These are phyloP conservation scores for Ophiocordyceps polyrhachis-furcata DNA, from an alignment of 2,329 filamentous ascomycete species.

Conservation along the genomic window DNA sequence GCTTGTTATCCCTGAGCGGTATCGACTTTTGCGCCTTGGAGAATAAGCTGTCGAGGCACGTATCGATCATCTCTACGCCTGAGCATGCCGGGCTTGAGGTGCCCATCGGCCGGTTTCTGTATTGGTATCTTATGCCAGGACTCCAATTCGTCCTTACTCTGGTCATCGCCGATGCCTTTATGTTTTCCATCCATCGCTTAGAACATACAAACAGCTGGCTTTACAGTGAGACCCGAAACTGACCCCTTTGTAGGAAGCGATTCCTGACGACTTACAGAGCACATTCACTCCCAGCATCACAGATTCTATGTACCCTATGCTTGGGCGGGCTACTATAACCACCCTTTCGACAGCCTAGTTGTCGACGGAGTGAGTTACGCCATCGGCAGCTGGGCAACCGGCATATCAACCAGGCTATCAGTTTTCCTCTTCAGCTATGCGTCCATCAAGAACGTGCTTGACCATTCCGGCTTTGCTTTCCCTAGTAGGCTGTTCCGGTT, in stretches of 20 bases:
- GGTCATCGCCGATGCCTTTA: not conserved
- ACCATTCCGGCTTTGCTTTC: not conserved
- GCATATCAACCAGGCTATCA: not conserved
- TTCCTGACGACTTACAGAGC: not conserved
- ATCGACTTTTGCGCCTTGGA: not conserved
- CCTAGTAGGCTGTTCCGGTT: not conserved
- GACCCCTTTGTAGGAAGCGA: not conserved
- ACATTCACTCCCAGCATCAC: not conserved
- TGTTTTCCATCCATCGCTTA: constrained; percentile 1
- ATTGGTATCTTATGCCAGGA: not conserved
- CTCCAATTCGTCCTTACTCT: not conserved
- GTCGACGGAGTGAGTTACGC: not conserved
- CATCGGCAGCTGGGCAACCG: not conserved
- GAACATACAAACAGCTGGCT: constrained; percentile 1
- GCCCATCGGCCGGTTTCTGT: not conserved
- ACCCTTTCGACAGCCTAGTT: not conserved
- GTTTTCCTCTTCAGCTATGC: not conserved
- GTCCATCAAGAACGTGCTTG: not conserved
- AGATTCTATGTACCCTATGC: not conserved
- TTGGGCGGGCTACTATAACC: not conserved
- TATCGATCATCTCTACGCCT: not conserved
- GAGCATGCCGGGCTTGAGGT: not conserved
- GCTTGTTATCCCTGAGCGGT: not conserved
- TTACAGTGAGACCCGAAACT: not conserved
- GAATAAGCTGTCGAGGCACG: not conserved